A percentile compares a stretch with the other conserved stretches of the same genome.
Evolutionary conservation across 2,329 filamentous ascomycete genomes (phyloP).

Genomic region (Phoma sp.): DNA sequence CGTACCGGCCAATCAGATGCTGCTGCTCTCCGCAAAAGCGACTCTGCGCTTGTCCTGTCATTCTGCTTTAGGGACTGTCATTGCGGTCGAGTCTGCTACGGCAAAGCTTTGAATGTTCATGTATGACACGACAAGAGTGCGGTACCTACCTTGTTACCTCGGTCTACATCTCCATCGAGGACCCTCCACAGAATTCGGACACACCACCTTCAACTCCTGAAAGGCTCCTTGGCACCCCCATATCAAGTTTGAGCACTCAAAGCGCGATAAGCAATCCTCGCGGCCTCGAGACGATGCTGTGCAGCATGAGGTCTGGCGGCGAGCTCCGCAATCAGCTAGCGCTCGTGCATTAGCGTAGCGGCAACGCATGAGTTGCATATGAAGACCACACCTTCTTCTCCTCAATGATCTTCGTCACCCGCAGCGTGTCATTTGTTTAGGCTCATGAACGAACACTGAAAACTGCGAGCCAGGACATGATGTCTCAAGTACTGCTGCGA

Average conservation of each 20-base stretch:
- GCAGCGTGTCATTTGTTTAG: neutral
- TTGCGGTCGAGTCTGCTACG: neutral
- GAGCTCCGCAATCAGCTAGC: neutral
- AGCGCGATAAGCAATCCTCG: neutral
- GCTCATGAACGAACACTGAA: neutral
- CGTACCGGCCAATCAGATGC: neutral
- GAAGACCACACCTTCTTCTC: neutral
- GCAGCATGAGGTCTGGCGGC: neutral
- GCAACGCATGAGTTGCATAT: neutral
- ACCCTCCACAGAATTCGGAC: no score
- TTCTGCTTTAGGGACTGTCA: neutral
- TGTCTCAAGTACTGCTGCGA: neutral
- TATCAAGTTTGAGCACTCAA: neutral
- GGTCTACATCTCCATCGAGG: no score
- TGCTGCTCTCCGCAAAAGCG: conserved; percentile 1
- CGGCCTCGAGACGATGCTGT: neutral
- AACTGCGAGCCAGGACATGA: neutral
- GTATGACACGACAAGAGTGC: no score
- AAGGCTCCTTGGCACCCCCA: neutral
- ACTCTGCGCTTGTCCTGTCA: neutral
- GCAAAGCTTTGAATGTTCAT: no score
- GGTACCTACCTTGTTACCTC: no score
- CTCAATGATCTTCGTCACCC: neutral
- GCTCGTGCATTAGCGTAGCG: neutral
- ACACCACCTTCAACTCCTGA: neutral